A percentile compares a stretch with the other conserved stretches of the same genome.
phyloP scores from a whole-genome alignment of 495 filamentous ascomycete genomes.

The Tuber brumale region DNA sequence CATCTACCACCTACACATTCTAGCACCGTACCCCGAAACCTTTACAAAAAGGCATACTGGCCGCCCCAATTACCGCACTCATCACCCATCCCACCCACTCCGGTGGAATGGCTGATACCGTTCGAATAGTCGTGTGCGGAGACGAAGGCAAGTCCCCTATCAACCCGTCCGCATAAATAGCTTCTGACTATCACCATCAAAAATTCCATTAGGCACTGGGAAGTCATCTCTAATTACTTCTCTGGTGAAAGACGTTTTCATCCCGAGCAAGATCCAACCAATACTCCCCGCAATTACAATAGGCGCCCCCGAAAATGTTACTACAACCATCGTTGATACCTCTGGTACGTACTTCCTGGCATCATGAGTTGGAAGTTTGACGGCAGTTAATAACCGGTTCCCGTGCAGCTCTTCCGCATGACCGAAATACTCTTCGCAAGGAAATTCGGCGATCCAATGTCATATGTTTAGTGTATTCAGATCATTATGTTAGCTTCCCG shows the following conservation, averaged over 20 bases:
- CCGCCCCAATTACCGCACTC: not conserved
- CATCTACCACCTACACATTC: not conserved
- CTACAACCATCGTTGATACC: slow-evolving; percentile 92
- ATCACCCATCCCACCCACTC: not conserved
- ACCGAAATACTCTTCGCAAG: slow-evolving; percentile 76
- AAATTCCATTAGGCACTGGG: slow-evolving; percentile 46
- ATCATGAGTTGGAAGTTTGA: not conserved
- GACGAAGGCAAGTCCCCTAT: slow-evolving; percentile 61
- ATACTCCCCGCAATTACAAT: slow-evolving; percentile 91
- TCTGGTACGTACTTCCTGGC: slow-evolving; percentile 46
- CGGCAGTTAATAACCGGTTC: slow-evolving; percentile 5
- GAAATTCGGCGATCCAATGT: slow-evolving; percentile 96
- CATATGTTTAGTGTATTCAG: slow-evolving; percentile 93
- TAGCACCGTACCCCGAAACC: not conserved
- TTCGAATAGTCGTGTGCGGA: slow-evolving; percentile 92
- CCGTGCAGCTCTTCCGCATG: slow-evolving; percentile 68
- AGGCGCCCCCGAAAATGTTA: slow-evolving; percentile 88
- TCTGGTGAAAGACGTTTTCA: slow-evolving; percentile 90
- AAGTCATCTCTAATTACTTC: slow-evolving; percentile 68
- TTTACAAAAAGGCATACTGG: not conserved
- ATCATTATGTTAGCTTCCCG: slow-evolving; percentile 59
- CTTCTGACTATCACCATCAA: slow-evolving; percentile 26
- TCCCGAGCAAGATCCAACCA: slow-evolving; percentile 86
- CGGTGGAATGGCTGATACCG: slow-evolving; percentile 45
- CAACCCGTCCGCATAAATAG: slow-evolving; percentile 52